Evolutionary conservation across 164 flowering plant species (phyloP).

Genomic region (Hamamelis virginiana): DNA sequence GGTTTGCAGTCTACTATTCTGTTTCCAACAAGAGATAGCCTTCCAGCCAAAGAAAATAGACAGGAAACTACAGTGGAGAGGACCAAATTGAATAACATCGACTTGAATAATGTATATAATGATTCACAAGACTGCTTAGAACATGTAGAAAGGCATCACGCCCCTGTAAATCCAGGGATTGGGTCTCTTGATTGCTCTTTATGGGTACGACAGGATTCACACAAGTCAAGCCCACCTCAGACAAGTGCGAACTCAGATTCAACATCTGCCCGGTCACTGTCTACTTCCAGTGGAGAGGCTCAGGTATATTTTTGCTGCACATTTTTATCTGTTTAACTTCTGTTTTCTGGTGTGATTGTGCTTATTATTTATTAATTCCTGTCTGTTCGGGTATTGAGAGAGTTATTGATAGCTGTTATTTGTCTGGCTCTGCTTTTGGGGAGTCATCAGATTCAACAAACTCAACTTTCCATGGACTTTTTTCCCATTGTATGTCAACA

Average conservation of each 20-base stretch:
- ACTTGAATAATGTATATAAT: constrained; percentile 64
- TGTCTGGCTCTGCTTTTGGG: no score
- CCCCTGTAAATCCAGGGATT: constrained; percentile 24
- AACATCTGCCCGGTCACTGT: constrained; percentile 65
- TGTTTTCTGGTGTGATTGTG: not conserved
- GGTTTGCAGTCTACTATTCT: constrained; percentile 17
- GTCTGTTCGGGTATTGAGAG: not conserved
- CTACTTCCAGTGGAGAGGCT: constrained; percentile 80
- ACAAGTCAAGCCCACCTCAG: constrained; percentile 70
- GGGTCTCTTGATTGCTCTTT: constrained; percentile 31
- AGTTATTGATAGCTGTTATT: no score
- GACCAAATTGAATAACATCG: constrained; percentile 47
- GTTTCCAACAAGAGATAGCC: constrained; percentile 19
- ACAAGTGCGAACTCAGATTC: constrained; percentile 81
- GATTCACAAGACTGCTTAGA: constrained; percentile 56
- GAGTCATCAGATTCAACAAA: no score
- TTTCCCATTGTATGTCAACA: no score
- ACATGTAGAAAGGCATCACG: constrained; percentile 30
- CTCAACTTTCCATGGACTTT: no score
- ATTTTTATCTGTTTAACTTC: not conserved
- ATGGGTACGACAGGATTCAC: constrained; percentile 43
- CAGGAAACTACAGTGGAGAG: constrained; percentile 23
- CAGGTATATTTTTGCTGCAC: constrained; percentile 46
- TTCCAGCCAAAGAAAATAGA: constrained; percentile 24
- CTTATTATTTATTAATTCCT: not conserved